Conservation (phyloP, 257 asterid species). For the Plectranthus barbatus region DNA sequence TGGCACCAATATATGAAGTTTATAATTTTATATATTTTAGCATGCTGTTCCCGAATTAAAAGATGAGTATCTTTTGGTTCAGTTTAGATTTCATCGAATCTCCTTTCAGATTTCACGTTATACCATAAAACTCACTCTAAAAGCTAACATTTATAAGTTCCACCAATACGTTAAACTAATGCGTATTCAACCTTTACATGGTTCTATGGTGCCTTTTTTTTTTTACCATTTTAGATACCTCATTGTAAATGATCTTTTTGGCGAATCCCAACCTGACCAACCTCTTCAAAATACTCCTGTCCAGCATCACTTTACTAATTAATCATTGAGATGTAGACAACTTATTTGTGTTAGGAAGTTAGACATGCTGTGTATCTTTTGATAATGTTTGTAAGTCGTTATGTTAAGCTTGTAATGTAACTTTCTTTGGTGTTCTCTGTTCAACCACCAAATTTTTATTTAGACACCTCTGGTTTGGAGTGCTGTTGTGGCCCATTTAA, state of each 20-base stretch:
- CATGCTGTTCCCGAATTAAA: neutral
- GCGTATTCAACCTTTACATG: neutral
- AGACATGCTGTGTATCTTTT: neutral
- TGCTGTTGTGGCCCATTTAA: too few species aligned
- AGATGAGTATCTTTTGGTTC: neutral
- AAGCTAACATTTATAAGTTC: neutral
- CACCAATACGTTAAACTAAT: neutral
- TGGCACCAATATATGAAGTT: neutral
- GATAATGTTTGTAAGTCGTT: neutral
- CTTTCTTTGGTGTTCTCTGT: too few species aligned
- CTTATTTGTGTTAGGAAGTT: neutral
- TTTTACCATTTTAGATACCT: neutral
- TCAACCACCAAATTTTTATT: too few species aligned
- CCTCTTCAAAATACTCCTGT: neutral
- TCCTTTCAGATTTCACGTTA: neutral
- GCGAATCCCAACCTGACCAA: neutral
- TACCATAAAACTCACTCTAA: neutral
- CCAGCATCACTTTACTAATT: neutral
- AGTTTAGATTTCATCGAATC: neutral
- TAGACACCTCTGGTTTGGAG: too few species aligned
- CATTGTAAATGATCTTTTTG: neutral
- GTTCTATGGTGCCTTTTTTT: neutral
- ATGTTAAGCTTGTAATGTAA: too few species aligned
- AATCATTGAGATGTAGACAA: neutral
- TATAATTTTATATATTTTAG: neutral